Conservation (phyloP, 306 rosid genomes). For the Quercus glauca region DNA sequence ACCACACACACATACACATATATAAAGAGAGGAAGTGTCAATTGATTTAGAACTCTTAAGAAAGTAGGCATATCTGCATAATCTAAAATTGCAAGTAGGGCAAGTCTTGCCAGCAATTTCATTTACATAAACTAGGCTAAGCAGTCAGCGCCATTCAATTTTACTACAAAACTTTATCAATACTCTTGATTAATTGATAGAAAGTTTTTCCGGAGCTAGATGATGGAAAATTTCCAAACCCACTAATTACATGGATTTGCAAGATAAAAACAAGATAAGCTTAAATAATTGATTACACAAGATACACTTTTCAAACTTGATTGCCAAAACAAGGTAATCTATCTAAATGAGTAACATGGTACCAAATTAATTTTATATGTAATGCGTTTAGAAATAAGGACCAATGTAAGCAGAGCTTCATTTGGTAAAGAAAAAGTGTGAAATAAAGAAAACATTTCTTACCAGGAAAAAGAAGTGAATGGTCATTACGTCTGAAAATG, state of each 20-base stretch:
- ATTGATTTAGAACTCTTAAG: no score
- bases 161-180: no score
- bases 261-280: background rate
- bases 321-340: background rate
- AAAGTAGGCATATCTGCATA: background rate
- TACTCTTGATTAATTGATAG: background rate
- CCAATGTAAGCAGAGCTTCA: background rate
- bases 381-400: background rate
- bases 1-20: no score
- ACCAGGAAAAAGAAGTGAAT: slow-evolving; percentile 96
- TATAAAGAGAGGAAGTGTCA: no score
- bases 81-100: background rate
- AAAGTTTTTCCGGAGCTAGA: background rate
- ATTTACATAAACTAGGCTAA: background rate
- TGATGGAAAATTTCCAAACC: background rate
- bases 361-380: background rate
- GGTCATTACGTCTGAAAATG: slow-evolving; percentile 77
- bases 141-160: no score
- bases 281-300: background rate
- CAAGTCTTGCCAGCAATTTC: background rate
- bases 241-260: background rate
- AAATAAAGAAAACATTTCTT: slow-evolving; percentile 21
- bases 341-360: slow-evolving; percentile 1
- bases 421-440: background rate
- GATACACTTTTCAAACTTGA: background rate